Base-by-base conservation (phyloP, 257 asterid genomes). In the Rauvolfia tetraphylla region DNA sequence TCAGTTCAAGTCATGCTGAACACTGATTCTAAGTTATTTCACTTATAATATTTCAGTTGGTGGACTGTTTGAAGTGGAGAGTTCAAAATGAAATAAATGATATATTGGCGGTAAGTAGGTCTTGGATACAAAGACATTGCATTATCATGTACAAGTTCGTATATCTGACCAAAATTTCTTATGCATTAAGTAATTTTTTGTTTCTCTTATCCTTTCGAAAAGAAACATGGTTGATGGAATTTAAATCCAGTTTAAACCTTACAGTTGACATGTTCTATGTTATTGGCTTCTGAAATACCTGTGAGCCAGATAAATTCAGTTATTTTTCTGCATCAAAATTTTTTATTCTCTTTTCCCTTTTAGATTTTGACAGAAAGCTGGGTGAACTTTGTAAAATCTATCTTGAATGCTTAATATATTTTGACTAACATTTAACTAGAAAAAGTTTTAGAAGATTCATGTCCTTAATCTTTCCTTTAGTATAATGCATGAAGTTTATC, bases 31-130 rank as follows among this genome's bases (percentile, higher is more conserved):
- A 11, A 20, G 72, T 38, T 67, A 9, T 34, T 67, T 67, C 31
- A 67, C 39, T 61, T 67, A 42, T 67, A 44, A 38, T 38, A 23
- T 41, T 78, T 82, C 96, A 92, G 97, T 89, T 92, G 51, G 42
- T 79, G 59, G 97, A 93, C 76, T 83, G 90, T 84, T 84, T 93
- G 77, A 93, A 86, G 81, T 93, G 98, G 98, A 87, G 98, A 90
- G 87, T 90, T 75, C 88, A 89, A 80, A 91, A 84, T 70, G 95
- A 85, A 67, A 93, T 93, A 3, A 97, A 93, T 79, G 80, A 77
- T 79, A 89, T 90, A 81, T 84, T 93, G 75, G 79, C 90, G 72
- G 98, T 93, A 81, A 85, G 97, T 87, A 80, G 72, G 53, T 38
- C 49, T 29, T 25, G 57, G 57, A 0, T 51, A 51, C 57, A 51